phyloP scores from a whole-genome alignment of 2,329 filamentous ascomycete genomes.

The Plenodomus biglobosus region DNA sequence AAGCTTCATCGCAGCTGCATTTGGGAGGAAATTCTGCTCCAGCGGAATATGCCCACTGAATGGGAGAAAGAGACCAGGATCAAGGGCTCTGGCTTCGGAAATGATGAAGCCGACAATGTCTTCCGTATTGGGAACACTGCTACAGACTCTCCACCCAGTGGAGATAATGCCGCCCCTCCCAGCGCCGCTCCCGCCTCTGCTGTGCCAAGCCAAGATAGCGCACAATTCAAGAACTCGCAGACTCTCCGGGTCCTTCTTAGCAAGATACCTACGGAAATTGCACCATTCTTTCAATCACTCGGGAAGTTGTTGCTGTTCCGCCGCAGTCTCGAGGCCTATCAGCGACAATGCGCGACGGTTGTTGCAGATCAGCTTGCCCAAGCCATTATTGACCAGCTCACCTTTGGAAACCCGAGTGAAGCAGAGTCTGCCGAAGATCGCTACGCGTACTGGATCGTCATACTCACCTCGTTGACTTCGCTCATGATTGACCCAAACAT shows the following conservation, averaged over 20 bases:
- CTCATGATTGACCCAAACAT: constrained; percentile 70
- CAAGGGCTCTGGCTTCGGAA: constrained; percentile 43
- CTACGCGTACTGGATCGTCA: constrained; percentile 79
- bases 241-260: constrained; percentile 75
- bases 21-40: constrained; percentile 79
- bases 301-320: constrained; percentile 79
- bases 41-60: constrained; percentile 70
- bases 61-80: constrained; percentile 58
- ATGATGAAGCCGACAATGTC: constrained; percentile 45
- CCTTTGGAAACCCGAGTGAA: constrained; percentile 50
- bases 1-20: constrained; percentile 76
- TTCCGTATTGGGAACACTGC: constrained; percentile 38
- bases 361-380: constrained; percentile 71
- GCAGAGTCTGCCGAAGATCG: constrained; percentile 60
- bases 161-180: constrained; percentile 15
- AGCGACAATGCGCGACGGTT: constrained; percentile 61
- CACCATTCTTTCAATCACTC: constrained; percentile 80
- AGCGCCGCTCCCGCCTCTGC: constrained; percentile 7
- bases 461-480: constrained; percentile 75
- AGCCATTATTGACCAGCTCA: constrained; percentile 68
- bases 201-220: constrained; percentile 33
- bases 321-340: constrained; percentile 66
- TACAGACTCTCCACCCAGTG: constrained; percentile 17
- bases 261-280: constrained; percentile 76
- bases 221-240: constrained; percentile 72